These are phyloP conservation scores for Populus ilicifolia DNA, from an alignment of 345 rosid species.

Conservation along the genomic window DNA sequence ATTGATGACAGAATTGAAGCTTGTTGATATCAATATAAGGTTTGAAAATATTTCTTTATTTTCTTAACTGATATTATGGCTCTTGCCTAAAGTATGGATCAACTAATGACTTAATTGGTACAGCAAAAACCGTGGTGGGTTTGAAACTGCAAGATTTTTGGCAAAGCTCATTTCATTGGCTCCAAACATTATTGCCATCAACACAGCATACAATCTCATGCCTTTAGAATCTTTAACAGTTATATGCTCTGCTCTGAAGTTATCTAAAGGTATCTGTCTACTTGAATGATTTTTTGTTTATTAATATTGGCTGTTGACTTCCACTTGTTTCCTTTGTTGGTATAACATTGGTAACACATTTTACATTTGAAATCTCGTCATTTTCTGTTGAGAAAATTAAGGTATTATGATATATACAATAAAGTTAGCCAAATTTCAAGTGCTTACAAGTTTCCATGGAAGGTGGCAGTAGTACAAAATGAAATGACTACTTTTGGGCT, in stretches of 20 bases:
- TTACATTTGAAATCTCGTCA: too few species aligned
- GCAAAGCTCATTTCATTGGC: conserved; percentile 59
- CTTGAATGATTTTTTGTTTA: background rate
- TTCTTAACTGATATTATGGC: background rate
- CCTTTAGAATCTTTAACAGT: conserved; percentile 59
- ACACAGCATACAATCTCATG: conserved; percentile 77
- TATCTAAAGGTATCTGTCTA: conserved; percentile 42
- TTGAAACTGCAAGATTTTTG: conserved; percentile 68
- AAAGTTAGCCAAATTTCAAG: background rate
- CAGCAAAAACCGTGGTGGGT: conserved; percentile 89
- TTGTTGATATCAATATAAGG: conserved; percentile 70
- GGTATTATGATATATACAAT: too few species aligned
- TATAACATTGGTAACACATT: background rate
- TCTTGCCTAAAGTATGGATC: conserved; percentile 1
- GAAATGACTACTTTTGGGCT: background rate
- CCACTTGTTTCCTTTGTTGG: background rate
- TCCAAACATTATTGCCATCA: conserved; percentile 49
- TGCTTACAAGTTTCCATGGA: background rate
- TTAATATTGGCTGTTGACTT: background rate
- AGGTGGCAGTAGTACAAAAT: background rate
- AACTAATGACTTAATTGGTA: conserved; percentile 9
- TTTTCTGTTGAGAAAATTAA: too few species aligned
- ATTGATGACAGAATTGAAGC: conserved; percentile 36
- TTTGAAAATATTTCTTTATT: conserved; percentile 24
- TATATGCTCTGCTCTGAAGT: conserved; percentile 56